Percentiles rank a stretch among this genome's conserved stretches.
phyloP scores from a whole-genome alignment of 78 protist species.

The Speleostelium caveatum region DNA sequence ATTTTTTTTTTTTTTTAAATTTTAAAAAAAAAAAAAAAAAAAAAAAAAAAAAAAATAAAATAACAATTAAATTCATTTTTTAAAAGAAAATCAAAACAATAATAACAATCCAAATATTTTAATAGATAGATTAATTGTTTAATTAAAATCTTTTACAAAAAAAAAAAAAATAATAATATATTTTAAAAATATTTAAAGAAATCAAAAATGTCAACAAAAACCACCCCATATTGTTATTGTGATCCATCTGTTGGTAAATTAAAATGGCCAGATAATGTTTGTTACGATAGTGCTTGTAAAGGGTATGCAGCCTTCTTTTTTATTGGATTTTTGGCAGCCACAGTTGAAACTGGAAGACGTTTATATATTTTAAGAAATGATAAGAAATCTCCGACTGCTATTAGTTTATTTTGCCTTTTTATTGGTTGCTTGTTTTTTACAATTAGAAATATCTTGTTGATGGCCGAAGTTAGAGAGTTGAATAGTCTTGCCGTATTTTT shows the following conservation, averaged over 20 bases:
- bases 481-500: neutral
- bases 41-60: too few relatives aligned
- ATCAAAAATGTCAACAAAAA: too few relatives aligned
- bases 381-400: constrained; percentile 12
- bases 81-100: too few relatives aligned
- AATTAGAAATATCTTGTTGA: neutral
- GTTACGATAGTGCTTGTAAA: neutral
- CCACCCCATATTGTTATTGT: constrained; percentile 21
- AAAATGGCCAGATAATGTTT: neutral
- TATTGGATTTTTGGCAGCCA: neutral
- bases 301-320: neutral
- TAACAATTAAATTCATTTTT: too few relatives aligned
- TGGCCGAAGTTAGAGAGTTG: constrained; percentile 14
- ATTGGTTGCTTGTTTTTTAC: neutral
- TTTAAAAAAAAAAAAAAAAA: too few relatives aligned
- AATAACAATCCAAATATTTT: too few relatives aligned
- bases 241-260: constrained; percentile 12
- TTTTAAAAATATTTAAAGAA: too few relatives aligned
- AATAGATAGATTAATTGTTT: too few relatives aligned
- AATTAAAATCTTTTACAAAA: too few relatives aligned
- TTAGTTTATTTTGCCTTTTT: neutral
- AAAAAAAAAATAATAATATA: too few relatives aligned
- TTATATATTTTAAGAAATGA: constrained; percentile 9
- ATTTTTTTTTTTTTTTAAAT: too few relatives aligned
- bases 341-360: constrained; percentile 1